These are phyloP conservation scores for Candida berthetii DNA, from an alignment of 805 yeast genomes.

Conservation along the genomic window DNA sequence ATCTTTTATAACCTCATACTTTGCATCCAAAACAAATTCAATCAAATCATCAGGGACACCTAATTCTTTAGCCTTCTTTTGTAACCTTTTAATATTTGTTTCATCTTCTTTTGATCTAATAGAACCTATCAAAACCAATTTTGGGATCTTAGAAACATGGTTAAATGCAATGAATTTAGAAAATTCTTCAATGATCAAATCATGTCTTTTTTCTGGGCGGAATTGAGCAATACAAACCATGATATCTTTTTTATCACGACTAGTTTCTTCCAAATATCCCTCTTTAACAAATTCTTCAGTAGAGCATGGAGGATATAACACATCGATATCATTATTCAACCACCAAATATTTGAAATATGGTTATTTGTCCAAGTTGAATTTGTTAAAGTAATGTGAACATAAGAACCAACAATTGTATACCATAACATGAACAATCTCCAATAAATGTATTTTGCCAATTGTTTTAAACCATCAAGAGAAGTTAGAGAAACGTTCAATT, in stretches of 20 bases:
- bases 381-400: constrained; percentile 62
- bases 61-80: constrained; percentile 34
- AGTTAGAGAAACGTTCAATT: constrained; percentile 31
- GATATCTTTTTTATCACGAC: constrained; percentile 26
- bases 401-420: constrained; percentile 65
- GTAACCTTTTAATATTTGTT: constrained; percentile 44
- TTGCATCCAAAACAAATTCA: constrained; percentile 66
- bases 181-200: constrained; percentile 59
- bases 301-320: constrained; percentile 88
- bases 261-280: constrained; percentile 11
- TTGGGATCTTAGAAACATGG: constrained; percentile 31
- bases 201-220: constrained; percentile 92
- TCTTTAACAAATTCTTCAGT: constrained; percentile 42
- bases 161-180: constrained; percentile 37
- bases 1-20: constrained; percentile 54
- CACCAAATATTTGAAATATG: constrained; percentile 70
- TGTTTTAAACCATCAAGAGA: constrained; percentile 16
- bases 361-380: constrained; percentile 87
- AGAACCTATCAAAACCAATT: constrained; percentile 74
- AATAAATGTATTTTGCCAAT: constrained; percentile 51
- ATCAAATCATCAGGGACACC: constrained; percentile 34
- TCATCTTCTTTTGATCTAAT: constrained; percentile 69
- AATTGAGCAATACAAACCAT: constrained; percentile 71
- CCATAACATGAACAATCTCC: constrained; percentile 58
- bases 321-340: constrained; percentile 32